Evolutionary conservation across 2,329 filamentous ascomycete genomes (phyloP).

Genomic region (Sporothrix pallida): DNA sequence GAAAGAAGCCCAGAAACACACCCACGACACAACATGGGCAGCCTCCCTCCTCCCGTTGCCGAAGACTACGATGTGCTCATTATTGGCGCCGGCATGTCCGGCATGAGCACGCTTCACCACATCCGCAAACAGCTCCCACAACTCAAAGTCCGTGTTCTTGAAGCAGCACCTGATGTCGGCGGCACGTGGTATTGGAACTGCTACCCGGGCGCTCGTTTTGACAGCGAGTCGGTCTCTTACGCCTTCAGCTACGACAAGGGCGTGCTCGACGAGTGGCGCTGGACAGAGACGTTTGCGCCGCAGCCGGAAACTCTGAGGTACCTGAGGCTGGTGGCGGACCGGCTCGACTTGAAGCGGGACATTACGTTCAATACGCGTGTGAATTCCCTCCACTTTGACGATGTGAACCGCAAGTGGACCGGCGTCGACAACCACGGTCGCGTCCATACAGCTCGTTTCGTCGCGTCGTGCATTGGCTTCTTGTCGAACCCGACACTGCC

Average conservation of each 20-base stretch:
- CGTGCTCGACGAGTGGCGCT: slow-evolving; percentile 54
- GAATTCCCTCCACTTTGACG: slow-evolving; percentile 48
- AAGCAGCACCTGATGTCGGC: slow-evolving; percentile 49
- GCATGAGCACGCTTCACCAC: slow-evolving; percentile 50
- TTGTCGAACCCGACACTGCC: slow-evolving; percentile 53
- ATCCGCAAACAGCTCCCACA: slow-evolving; percentile 47
- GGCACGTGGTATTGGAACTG: slow-evolving; percentile 56
- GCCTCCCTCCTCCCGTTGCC: background rate
- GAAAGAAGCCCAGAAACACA: too few relatives aligned
- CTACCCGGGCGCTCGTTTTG: slow-evolving; percentile 53
- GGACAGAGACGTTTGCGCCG: slow-evolving; percentile 49
- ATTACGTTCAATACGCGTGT: slow-evolving; percentile 54
- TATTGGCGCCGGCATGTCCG: slow-evolving; percentile 50
- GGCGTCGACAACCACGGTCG: slow-evolving; percentile 48
- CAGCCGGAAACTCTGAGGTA: slow-evolving; percentile 52
- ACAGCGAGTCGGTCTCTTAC: slow-evolving; percentile 46
- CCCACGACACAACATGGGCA: background rate
- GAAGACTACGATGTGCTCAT: slow-evolving; percentile 48
- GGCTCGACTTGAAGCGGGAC: slow-evolving; percentile 51
- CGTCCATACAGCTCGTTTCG: slow-evolving; percentile 48
- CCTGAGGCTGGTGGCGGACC: slow-evolving; percentile 54
- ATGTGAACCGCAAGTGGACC: slow-evolving; percentile 48
- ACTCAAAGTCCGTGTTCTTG: slow-evolving; percentile 47
- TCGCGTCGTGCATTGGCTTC: slow-evolving; percentile 55
- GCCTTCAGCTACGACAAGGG: slow-evolving; percentile 45